Conservation (phyloP, 768 basidiomycete genomes). For the Termitomyces sp. region DNA sequence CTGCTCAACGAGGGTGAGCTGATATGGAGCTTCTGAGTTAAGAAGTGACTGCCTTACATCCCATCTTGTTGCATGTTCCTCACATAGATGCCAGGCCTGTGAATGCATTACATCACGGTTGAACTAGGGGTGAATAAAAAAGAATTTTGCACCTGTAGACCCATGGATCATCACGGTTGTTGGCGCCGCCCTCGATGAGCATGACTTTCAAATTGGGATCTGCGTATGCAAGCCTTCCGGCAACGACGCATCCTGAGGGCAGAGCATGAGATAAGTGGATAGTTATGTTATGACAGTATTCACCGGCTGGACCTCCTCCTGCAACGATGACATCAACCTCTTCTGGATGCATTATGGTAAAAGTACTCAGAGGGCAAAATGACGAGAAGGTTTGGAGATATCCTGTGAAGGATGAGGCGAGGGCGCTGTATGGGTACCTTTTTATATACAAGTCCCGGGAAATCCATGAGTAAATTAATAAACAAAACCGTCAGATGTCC, state of each 20-base stretch:
- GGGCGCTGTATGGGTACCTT: background rate
- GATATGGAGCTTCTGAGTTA: background rate
- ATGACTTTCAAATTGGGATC: conserved; percentile 71
- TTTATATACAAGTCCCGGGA: background rate
- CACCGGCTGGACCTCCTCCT: conserved; percentile 65
- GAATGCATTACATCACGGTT: no score
- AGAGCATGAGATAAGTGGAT: background rate
- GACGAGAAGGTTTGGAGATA: background rate
- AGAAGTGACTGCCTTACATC: conserved; percentile 31
- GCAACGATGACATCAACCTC: conserved; percentile 70
- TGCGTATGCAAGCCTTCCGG: conserved; percentile 64
- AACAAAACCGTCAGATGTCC: background rate
- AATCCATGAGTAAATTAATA: background rate
- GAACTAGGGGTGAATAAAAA: no score
- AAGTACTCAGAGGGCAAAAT: background rate
- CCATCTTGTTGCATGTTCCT: conserved; percentile 69
- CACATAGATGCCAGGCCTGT: conserved; percentile 60
- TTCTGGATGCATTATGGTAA: conserved; percentile 44
- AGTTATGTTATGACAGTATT: background rate
- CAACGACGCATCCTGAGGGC: conserved; percentile 51
- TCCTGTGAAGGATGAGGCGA: background rate
- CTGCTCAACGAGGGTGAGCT: conserved; percentile 22
- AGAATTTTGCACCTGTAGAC: conserved; percentile 45
- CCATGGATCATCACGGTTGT: conserved; percentile 72
- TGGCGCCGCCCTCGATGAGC: conserved; percentile 69